phyloP scores from a whole-genome alignment of 345 rosid species.

The Eucalyptus sp. region DNA sequence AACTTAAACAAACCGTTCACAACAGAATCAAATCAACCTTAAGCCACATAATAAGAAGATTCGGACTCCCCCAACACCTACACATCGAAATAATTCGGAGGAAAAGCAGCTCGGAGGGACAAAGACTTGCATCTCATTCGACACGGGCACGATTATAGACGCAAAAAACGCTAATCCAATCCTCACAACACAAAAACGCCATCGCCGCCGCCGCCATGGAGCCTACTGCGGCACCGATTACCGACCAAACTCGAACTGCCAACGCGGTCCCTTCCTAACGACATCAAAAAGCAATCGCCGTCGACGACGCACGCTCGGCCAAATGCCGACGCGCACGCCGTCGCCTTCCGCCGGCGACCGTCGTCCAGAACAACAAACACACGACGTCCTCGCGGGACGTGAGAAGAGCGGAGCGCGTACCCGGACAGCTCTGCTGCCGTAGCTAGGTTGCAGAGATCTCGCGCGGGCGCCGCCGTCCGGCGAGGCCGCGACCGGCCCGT shows the following conservation, averaged over 20 bases:
- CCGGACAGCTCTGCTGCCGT: slow-evolving; percentile 32
- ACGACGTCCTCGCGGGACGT: background rate
- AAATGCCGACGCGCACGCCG: background rate
- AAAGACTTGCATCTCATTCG: background rate
- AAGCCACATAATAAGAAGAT: background rate
- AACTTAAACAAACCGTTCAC: background rate
- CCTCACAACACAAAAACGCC: background rate
- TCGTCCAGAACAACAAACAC: background rate
- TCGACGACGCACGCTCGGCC: background rate
- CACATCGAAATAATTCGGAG: background rate
- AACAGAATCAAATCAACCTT: background rate
- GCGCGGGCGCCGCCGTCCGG: background rate
- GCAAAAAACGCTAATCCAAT: background rate
- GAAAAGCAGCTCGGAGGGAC: background rate
- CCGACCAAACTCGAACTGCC: background rate
- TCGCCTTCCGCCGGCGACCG: background rate
- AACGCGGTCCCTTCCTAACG: background rate
- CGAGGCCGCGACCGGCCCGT: slow-evolving; percentile 2
- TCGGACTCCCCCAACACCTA: background rate
- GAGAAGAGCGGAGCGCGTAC: slow-evolving; percentile 1
- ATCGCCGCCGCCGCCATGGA: background rate
- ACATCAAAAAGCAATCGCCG: background rate
- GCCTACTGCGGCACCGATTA: background rate
- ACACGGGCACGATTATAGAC: background rate
- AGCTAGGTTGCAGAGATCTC: slow-evolving; percentile 23